These are phyloP conservation scores for Aspergillus nidulans DNA, from an alignment of 495 filamentous ascomycete genomes.

Conservation along the genomic window DNA sequence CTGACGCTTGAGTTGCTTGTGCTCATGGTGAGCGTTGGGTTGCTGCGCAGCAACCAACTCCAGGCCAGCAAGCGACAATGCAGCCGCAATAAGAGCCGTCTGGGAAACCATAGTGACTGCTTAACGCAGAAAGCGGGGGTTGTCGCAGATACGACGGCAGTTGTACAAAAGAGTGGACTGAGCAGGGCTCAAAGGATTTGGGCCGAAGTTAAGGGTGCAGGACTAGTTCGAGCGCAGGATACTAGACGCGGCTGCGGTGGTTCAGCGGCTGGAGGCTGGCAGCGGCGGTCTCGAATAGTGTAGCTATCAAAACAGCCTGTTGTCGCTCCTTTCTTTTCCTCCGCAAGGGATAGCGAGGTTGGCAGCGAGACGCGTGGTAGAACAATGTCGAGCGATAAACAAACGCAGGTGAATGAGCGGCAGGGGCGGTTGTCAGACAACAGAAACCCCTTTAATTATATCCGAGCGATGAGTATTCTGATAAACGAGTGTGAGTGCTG, in stretches of 20 bases:
- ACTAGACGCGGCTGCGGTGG: neutral
- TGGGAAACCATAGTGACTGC: conserved; percentile 28
- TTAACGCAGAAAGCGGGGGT: conserved; percentile 16
- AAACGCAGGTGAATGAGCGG: conserved; percentile 32
- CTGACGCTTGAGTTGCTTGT: conserved; percentile 37
- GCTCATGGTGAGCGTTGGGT: conserved; percentile 41
- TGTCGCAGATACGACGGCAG: conserved; percentile 7
- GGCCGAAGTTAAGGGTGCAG: conserved; percentile 3
- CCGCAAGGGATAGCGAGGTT: conserved; percentile 7
- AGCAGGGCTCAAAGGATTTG: conserved; percentile 18
- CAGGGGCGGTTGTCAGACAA: conserved; percentile 26
- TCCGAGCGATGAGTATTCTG: conserved; percentile 14
- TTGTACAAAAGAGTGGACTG: conserved; percentile 22
- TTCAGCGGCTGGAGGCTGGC: conserved; percentile 14
- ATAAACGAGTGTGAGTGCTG: conserved; percentile 32
- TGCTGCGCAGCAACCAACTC: conserved; percentile 34
- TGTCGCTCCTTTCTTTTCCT: neutral
- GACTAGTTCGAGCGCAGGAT: conserved; percentile 10
- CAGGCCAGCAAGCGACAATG: conserved; percentile 34
- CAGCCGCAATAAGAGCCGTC: conserved; percentile 26
- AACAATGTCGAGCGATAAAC: conserved; percentile 14
- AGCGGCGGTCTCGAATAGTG: neutral
- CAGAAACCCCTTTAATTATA: conserved; percentile 21
- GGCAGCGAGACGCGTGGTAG: conserved; percentile 7
- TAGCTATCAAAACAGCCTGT: neutral